phyloP scores from a whole-genome alignment of 2,329 filamentous ascomycete species.

The Clathrospora elynae region DNA sequence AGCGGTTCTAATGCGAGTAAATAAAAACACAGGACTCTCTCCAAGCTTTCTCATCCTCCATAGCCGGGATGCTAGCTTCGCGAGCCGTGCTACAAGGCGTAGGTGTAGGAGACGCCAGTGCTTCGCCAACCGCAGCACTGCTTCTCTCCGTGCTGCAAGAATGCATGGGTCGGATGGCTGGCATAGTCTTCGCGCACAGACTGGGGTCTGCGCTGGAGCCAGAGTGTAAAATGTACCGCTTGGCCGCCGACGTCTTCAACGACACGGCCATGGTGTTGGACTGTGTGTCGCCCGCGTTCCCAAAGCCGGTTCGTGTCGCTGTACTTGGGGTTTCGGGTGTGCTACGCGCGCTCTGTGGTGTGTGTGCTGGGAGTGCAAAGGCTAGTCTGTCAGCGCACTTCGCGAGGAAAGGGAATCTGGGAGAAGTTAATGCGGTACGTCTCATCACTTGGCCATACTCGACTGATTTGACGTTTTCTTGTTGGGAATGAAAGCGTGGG shows the following conservation, averaged over 20 bases:
- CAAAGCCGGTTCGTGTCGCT: constrained; percentile 61
- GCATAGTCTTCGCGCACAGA: constrained; percentile 82
- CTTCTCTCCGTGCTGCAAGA: constrained; percentile 84
- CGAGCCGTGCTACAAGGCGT: constrained; percentile 81
- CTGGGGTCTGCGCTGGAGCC: constrained; percentile 83
- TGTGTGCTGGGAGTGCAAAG: constrained; percentile 87
- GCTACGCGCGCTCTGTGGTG: constrained; percentile 76
- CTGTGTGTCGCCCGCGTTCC: constrained; percentile 75
- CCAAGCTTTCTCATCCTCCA: constrained; percentile 83
- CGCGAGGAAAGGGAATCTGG: constrained; percentile 82
- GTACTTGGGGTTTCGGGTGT: constrained; percentile 66
- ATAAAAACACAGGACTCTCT: constrained; percentile 66
- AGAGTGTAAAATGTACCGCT: constrained; percentile 87
- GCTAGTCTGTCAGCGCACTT: constrained; percentile 92
- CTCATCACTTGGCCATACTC: neutral
- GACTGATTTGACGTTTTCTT: constrained; percentile 8
- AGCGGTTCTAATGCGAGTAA: constrained; percentile 27
- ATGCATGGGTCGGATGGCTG: constrained; percentile 78
- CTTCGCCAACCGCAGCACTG: constrained; percentile 79
- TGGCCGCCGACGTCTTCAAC: constrained; percentile 87
- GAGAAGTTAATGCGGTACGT: constrained; percentile 82
- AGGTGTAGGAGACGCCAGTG: constrained; percentile 80
- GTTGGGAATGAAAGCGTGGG: constrained; percentile 16
- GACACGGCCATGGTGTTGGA: constrained; percentile 86
- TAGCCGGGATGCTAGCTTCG: constrained; percentile 78